phyloP scores from a whole-genome alignment of 2,329 filamentous ascomycete genomes.

The Apiospora pterosperma region DNA sequence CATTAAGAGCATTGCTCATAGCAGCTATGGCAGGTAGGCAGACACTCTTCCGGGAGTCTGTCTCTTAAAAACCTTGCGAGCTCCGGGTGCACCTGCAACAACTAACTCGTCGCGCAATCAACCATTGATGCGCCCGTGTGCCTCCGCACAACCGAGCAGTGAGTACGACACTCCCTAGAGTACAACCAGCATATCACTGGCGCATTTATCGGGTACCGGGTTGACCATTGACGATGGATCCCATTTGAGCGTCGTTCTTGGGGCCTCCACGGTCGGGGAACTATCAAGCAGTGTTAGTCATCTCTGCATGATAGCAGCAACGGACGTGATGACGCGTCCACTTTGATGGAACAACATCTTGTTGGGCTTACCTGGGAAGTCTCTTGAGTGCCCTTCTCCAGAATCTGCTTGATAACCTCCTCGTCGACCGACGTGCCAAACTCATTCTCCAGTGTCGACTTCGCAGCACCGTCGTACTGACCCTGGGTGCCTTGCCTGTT shows the following conservation, averaged over 20 bases:
- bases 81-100: background rate
- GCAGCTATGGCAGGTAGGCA: background rate
- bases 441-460: constrained; percentile 73
- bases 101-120: background rate
- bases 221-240: constrained; percentile 38
- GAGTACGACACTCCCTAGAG: background rate
- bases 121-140: background rate
- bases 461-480: constrained; percentile 71
- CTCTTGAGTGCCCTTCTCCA: constrained; percentile 72
- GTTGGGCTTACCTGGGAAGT: constrained; percentile 45
- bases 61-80: background rate
- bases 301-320: background rate
- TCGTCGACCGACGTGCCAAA: constrained; percentile 81
- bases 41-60: background rate
- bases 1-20: constrained; percentile 1
- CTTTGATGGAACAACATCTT: background rate
- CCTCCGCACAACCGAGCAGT: background rate
- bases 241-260: constrained; percentile 50
- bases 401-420: constrained; percentile 75
- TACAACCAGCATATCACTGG: background rate
- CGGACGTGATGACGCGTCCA: too few species aligned
- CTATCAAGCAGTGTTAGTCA: constrained; percentile 28
- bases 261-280: constrained; percentile 49
- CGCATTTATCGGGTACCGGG: constrained; percentile 4
- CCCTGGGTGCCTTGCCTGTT: constrained; percentile 82